Evolutionary conservation across 352 stramenopile species (phyloP).

Genomic region (Nothophytophthora sp.): DNA sequence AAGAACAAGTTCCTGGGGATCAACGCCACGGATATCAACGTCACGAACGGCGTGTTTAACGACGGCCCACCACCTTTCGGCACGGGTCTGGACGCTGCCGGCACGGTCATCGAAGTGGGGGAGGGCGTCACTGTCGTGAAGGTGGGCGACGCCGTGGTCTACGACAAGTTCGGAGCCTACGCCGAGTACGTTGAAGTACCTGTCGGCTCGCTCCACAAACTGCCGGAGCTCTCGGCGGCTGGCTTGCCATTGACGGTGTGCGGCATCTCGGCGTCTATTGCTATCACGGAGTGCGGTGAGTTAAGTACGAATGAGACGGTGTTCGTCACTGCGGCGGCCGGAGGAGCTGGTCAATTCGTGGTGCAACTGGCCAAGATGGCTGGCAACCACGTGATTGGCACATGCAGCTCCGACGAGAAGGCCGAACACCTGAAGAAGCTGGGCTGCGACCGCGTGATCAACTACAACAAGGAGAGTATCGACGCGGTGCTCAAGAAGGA

Average conservation of each 20-base stretch:
- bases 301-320: constrained; percentile 54
- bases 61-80: constrained; percentile 44
- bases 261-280: constrained; percentile 46
- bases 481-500: constrained; percentile 29
- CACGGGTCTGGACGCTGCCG: constrained; percentile 43
- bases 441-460: constrained; percentile 74
- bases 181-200: constrained; percentile 48
- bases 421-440: constrained; percentile 58
- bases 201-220: constrained; percentile 25
- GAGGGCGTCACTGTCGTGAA: constrained; percentile 37
- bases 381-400: constrained; percentile 74
- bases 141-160: constrained; percentile 41
- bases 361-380: constrained; percentile 82
- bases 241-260: constrained; percentile 42
- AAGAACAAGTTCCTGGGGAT: constrained; percentile 45
- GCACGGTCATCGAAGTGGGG: constrained; percentile 36
- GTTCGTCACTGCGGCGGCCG: constrained; percentile 52
- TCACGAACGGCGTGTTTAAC: constrained; percentile 52
- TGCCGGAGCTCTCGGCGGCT: constrained; percentile 19
- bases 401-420: constrained; percentile 84
- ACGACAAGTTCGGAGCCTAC: constrained; percentile 33
- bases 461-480: constrained; percentile 64
- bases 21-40: constrained; percentile 54
- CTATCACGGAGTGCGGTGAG: constrained; percentile 48
- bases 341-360: constrained; percentile 78